Base-by-base conservation (phyloP, 352 stramenopile genomes). In the Globisporangium lucens region DNA sequence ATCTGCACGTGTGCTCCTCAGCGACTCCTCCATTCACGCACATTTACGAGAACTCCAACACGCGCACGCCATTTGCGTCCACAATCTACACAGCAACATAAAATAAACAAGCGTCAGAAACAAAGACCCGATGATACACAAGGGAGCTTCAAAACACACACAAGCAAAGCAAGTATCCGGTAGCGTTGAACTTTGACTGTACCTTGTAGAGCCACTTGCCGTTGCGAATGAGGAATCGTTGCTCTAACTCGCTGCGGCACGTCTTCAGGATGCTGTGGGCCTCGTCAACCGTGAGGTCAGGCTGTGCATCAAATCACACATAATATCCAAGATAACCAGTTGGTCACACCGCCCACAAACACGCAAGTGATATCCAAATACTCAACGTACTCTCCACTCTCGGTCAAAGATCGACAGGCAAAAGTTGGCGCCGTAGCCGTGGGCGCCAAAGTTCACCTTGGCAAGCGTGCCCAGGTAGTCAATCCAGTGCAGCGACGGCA, bases 381-480 rank as follows among this genome's bases (percentile, higher is more conserved):
- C 24, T 24, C 24, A 24, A 75, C 74, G 58, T 64, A 87, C 80
- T 72, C 89, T 87, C 87, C 87, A 96, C 68, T 96, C 87, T 61
- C 86, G 77, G 72, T 96, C 89, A 41, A 96, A 93, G 69, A 96
- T 95, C 43, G 83, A 93, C 10, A 94, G 74, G 65, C 84, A 94
- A 56, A 96, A 96, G 76, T 95, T 71, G 12, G 89, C 61, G 60
- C 84, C 89, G 71, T 94, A 96, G 69, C 89, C 89, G 70, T 96
- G 89, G 22, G 80, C 86, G 46, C 89, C 89, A 65, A 89, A 96
- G 84, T 95, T 95, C 63, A 94, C 82, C 71, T 93, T 94, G 55
- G 73, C 83, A 78, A 96, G 92, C 57, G 88, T 66, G 63, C 86
- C 87, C 0, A 97, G 65, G 76, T 97, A 97, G 68, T 97, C 90